Evolutionary conservation across 257 asterid genomes (phyloP), one percentile per base, ranked within the genome.

Genomic region (Capsicum pubescens): DNA sequence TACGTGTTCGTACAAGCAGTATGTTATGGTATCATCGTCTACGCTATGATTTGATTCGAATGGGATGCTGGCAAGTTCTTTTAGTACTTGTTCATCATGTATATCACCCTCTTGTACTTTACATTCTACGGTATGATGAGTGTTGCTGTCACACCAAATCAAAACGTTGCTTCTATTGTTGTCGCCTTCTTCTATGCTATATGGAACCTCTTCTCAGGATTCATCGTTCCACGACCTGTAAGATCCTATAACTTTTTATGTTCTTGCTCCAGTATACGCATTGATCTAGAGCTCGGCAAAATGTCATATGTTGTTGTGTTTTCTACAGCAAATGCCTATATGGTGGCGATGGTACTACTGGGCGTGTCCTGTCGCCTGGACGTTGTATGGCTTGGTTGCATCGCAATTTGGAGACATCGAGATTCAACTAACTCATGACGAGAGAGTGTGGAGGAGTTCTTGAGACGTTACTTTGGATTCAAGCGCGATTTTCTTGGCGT

Each of bases 321-420:
- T 66, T 5, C 44, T 66, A 46, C 86, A 89, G 93, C 72, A 87
- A 3, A 88, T 88, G 26, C 93, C 93, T 2, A 74, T 89, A 74
- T 91, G 91, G 93, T 91, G 94, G 94, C 89, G 91, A 86, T 91
- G 94, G 94, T 87, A 80, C 72, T 85, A 85, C 81, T 87, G 93
- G 94, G 88, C 82, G 15, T 63, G 63, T 21, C 94, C 93, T 1
- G 82, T 88, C 12, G 44, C 94, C 0, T 91, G 90, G 91, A 86
- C 92, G 3, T 36, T 91, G 36, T 91, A 91, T 44, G 94, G 93
- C 10, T 79, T 91, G 35, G 74, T 83, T 3, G 85, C 88, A 17
- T 89, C 93, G 39, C 92, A 91, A 46, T 86, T 87, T 42, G 93
- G 89, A 70, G 90, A 91, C 54, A 26, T 87, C 1, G 80, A 83